phyloP scores from a whole-genome alignment of 352 stramenopile species.

The Hyaloperonospora arabidopsidis region DNA sequence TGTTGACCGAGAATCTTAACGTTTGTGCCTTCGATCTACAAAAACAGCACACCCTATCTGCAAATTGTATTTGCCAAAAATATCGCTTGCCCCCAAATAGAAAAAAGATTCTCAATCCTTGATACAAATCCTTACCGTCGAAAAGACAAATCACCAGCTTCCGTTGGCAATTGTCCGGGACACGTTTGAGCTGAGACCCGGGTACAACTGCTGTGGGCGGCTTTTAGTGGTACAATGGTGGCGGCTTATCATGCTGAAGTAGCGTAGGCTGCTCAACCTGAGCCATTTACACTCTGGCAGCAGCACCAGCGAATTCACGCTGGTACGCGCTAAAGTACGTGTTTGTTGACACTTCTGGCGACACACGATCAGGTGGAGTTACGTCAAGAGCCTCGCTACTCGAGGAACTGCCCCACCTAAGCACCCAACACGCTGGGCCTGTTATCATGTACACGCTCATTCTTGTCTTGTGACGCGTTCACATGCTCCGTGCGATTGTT shows the following conservation, averaged over 20 bases:
- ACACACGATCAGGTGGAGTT: neutral
- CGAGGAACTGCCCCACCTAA: neutral
- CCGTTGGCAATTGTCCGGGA: conserved; percentile 7
- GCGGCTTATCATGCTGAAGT: too few relatives aligned
- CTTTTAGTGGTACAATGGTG: too few relatives aligned
- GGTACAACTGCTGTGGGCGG: too few relatives aligned
- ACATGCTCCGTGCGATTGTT: neutral
- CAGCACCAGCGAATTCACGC: too few relatives aligned
- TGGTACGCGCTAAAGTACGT: neutral
- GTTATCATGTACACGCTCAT: neutral
- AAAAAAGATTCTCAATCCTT: conserved; percentile 4
- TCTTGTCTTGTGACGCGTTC: neutral
- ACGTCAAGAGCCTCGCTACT: neutral
- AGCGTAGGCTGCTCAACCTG: too few relatives aligned
- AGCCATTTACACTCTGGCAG: too few relatives aligned
- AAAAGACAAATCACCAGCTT: conserved; percentile 9
- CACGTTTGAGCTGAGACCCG: neutral
- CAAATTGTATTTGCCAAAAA: neutral
- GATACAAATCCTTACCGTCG: conserved; percentile 16
- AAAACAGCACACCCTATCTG: neutral
- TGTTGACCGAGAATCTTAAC: neutral
- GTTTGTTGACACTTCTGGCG: neutral
- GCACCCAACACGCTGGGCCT: neutral
- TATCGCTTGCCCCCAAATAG: conserved; percentile 3
- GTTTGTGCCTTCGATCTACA: neutral